Evolutionary conservation across 2,329 filamentous ascomycete species (phyloP), one percentile per base, ranked within the genome.

Genomic region (Dactylonectria macrodidyma): DNA sequence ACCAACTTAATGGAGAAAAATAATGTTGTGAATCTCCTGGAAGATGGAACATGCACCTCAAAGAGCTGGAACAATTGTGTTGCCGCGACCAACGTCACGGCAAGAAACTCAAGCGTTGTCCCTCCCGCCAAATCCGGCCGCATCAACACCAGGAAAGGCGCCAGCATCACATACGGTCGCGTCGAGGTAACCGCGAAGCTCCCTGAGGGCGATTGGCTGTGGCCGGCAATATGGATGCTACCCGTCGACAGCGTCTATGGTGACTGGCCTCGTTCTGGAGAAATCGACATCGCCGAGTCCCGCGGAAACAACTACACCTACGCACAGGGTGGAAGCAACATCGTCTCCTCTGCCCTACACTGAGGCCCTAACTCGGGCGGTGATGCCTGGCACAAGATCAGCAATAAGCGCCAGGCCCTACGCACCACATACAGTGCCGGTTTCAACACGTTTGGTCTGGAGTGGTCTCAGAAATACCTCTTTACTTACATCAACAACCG

Each of bases 141-240:
- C 68, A 90, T 97, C 82, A 92, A 91, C 82, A 95, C 92, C 64
- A 92, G 89, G 77, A 88, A 88, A 50, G 89, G 91, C 16, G 90
- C 90, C 7, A 87, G 83, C 16, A 93, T 97, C 84, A 93, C 90
- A 81, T 97, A 93, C 78, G 94, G 94, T 55, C 92, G 93, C 50
- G 87, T 97, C 59, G 93, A 97, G 78, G 93, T 97, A 5, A 90
- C 87, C 1, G 94, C 94, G 30, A 91, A 91, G 81, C 83, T 96
- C 33, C 93, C 94, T 5, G 80, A 84, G 55, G 94, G 94, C 61
- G 93, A 96, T 82, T 96, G 94, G 94, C 86, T 97, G 11, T 96
- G 94, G 94, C 94, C 94, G 2, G 93, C 93, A n/a, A 95, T 97
- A 76, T 95, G 93, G 92, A 93, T 97, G 92, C 85, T 96, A 84